phyloP scores from a whole-genome alignment of 1,284 basidiomycete genomes.

The Puccinia triticina region DNA sequence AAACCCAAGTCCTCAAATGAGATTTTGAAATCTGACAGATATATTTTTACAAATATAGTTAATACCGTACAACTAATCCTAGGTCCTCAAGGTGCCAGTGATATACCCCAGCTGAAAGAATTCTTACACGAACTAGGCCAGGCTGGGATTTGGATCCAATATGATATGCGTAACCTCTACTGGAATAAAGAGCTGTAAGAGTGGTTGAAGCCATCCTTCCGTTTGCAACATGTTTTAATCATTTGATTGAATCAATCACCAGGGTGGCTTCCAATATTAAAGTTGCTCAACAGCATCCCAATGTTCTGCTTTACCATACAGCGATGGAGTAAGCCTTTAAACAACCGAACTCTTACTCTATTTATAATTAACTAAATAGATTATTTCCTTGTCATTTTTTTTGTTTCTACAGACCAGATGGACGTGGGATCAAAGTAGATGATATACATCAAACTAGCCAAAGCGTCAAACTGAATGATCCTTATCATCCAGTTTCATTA shows the following conservation, averaged over 20 bases:
- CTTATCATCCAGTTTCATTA: slow-evolving; percentile 44
- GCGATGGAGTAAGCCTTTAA: slow-evolving; percentile 33
- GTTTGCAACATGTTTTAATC: neutral
- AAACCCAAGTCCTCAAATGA: neutral
- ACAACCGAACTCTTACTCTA: neutral
- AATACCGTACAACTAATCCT: slow-evolving; percentile 39
- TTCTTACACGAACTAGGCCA: neutral
- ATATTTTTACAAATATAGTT: neutral
- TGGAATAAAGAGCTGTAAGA: slow-evolving; percentile 35
- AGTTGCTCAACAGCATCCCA: slow-evolving; percentile 10
- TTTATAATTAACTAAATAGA: neutral
- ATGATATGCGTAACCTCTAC: slow-evolving; percentile 34
- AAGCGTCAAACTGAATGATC: slow-evolving; percentile 22
- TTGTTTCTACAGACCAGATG: slow-evolving; percentile 10
- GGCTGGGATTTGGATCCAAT: slow-evolving; percentile 41
- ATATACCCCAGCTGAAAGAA: neutral
- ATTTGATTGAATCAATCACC: slow-evolving; percentile 4
- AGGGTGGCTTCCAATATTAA: slow-evolving; percentile 9
- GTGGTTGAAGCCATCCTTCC: neutral
- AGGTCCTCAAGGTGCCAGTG: slow-evolving; percentile 17
- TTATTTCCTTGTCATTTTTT: neutral
- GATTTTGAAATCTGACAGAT: neutral
- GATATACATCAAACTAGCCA: neutral
- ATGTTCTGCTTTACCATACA: slow-evolving; percentile 43
- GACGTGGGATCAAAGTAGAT: neutral